These are phyloP conservation scores for Petrea volubilis DNA, from an alignment of 257 asterid genomes.

Conservation along the genomic window DNA sequence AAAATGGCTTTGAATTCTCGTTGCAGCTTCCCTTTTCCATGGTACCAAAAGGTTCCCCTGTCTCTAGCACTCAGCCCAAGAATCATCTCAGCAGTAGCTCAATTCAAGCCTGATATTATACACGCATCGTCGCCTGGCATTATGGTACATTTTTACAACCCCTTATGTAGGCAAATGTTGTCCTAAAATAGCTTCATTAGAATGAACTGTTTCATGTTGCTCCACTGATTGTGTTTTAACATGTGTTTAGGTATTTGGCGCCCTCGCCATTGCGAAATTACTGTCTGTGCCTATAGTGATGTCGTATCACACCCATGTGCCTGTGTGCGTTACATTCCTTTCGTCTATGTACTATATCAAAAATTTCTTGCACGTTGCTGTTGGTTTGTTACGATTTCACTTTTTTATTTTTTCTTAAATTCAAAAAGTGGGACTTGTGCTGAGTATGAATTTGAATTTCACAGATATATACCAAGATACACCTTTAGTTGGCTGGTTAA, in stretches of 20 bases:
- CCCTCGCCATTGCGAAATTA: slow-evolving; percentile 80
- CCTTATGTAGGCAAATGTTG: slow-evolving; percentile 1
- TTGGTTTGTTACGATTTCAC: slow-evolving; percentile 1
- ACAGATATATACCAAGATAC: slow-evolving; percentile 94
- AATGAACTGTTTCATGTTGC: background rate
- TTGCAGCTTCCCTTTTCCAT: slow-evolving; percentile 93
- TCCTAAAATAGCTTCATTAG: background rate
- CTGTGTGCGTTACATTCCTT: slow-evolving; percentile 61
- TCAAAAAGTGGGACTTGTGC: slow-evolving; percentile 5
- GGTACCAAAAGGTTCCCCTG: slow-evolving; percentile 87
- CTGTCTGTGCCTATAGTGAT: slow-evolving; percentile 83
- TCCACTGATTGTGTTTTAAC: background rate
- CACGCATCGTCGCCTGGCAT: slow-evolving; percentile 99
- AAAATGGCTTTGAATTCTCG: slow-evolving; percentile 16
- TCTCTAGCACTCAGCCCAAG: slow-evolving; percentile 99
- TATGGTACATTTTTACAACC: slow-evolving; percentile 54
- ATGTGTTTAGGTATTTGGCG: slow-evolving; percentile 76
- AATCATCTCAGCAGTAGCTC: slow-evolving; percentile 89
- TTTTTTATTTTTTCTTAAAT: background rate
- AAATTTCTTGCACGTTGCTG: background rate
- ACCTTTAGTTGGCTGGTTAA: slow-evolving; percentile 93
- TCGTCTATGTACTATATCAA: background rate
- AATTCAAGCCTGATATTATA: slow-evolving; percentile 93
- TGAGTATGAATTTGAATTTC: slow-evolving; percentile 33
- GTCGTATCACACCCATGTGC: slow-evolving; percentile 98